Conservation (phyloP, 805 yeast species). For the Wickerhamomyces queroliae region DNA sequence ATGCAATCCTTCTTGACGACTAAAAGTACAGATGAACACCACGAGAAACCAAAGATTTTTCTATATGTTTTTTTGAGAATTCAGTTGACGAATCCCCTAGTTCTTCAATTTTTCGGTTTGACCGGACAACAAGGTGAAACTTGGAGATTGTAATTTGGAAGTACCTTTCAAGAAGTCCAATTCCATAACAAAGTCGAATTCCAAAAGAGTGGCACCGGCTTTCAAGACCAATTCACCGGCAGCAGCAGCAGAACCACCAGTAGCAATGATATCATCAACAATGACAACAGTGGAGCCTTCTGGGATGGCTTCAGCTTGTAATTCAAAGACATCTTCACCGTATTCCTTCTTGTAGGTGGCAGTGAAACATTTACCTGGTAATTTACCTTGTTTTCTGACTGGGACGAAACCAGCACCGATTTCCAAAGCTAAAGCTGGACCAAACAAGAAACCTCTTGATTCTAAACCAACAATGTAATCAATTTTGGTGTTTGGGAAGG, state of each 20-base stretch:
- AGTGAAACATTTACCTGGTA: constrained; percentile 76
- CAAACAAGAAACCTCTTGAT: constrained; percentile 94
- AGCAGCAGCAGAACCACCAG: constrained; percentile 94
- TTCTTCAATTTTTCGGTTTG: constrained; percentile 51
- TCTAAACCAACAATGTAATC: constrained; percentile 94
- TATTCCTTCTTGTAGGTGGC: constrained; percentile 87
- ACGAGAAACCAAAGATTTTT: neutral
- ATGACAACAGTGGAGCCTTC: constrained; percentile 76
- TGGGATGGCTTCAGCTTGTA: constrained; percentile 79
- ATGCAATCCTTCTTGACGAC: neutral
- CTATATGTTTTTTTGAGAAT: too few species aligned
- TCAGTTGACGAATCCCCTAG: constrained; percentile 4
- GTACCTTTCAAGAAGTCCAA: constrained; percentile 93
- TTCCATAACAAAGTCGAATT: constrained; percentile 88
- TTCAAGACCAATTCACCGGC: constrained; percentile 79
- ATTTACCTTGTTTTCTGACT: constrained; percentile 90
- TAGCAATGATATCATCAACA: constrained; percentile 96
- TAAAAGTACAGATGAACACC: neutral
- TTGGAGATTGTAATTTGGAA: constrained; percentile 77
- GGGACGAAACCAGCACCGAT: constrained; percentile 90
- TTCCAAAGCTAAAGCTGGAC: constrained; percentile 90
- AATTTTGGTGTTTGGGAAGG: constrained; percentile 51
- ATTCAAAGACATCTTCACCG: constrained; percentile 84
- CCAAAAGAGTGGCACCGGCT: constrained; percentile 67
- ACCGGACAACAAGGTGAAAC: constrained; percentile 83